Percentiles rank a stretch among this genome's conserved stretches.
Evolutionary conservation across 495 filamentous ascomycete genomes (phyloP).

Genomic region (Beverwykella pulmonaria): DNA sequence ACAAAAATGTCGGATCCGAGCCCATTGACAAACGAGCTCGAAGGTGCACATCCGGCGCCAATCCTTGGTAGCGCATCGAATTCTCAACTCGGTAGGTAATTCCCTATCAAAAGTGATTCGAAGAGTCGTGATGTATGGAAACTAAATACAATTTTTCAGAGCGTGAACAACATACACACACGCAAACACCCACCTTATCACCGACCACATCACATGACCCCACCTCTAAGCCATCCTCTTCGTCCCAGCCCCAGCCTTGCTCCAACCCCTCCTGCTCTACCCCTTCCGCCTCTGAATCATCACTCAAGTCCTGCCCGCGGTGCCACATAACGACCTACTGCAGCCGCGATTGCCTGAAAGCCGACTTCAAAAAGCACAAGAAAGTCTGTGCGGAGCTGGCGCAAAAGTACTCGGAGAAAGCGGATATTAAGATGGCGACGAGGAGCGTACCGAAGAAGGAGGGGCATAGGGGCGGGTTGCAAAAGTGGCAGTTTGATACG

Average conservation of each 20-base stretch:
- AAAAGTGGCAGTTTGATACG: conserved; percentile 6
- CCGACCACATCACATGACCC: background rate
- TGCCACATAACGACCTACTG: conserved; percentile 18
- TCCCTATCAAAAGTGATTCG: too few species aligned
- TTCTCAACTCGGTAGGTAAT: too few species aligned
- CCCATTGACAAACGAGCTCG: too few species aligned
- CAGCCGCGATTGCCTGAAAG: conserved; percentile 15
- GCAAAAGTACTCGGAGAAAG: conserved; percentile 14
- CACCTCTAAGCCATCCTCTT: background rate
- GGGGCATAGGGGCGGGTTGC: background rate
- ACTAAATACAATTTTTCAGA: too few species aligned
- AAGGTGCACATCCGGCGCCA: too few species aligned
- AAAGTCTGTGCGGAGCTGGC: conserved; percentile 6
- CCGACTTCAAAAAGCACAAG: conserved; percentile 17
- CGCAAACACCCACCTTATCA: too few species aligned
- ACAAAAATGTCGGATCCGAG: too few species aligned
- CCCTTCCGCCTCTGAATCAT: background rate
- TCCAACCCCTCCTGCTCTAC: background rate
- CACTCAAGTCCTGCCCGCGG: conserved; percentile 6
- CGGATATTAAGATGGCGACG: conserved; percentile 20
- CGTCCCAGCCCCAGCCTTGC: background rate
- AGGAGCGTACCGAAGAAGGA: conserved; percentile 1
- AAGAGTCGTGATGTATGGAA: too few species aligned
- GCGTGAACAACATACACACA: too few species aligned
- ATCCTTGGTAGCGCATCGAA: too few species aligned